phyloP scores from a whole-genome alignment of 2,329 filamentous ascomycete species.

The Hypoxylon sp. region DNA sequence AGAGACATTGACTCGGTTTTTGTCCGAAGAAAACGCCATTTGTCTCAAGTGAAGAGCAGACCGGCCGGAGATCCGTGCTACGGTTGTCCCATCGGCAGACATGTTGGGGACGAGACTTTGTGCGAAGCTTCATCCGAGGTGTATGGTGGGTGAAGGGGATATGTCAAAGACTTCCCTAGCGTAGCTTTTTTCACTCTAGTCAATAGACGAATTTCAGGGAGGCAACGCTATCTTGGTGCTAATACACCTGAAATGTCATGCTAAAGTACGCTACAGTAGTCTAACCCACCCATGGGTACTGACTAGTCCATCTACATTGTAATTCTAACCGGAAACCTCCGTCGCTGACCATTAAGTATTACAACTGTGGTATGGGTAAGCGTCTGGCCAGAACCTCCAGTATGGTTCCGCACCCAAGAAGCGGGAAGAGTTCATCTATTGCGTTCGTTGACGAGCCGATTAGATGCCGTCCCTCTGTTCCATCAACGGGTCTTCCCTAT shows the following conservation, averaged over 20 bases:
- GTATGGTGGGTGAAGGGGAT: slow-evolving; percentile 17
- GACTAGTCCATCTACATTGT: slow-evolving; percentile 13
- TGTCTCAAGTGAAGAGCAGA: slow-evolving; percentile 38
- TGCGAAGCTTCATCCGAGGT: slow-evolving; percentile 39
- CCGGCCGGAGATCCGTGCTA: slow-evolving; percentile 44
- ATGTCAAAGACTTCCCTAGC: slow-evolving; percentile 23
- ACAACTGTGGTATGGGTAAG: slow-evolving; percentile 31
- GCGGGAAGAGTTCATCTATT: slow-evolving; percentile 32
- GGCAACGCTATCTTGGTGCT: slow-evolving; percentile 29
- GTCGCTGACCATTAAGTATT: slow-evolving; percentile 30
- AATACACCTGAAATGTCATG: slow-evolving; percentile 38
- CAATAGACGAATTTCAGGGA: slow-evolving; percentile 24
- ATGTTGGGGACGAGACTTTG: slow-evolving; percentile 19
- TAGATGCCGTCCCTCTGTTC: slow-evolving; percentile 37
- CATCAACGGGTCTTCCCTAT: slow-evolving; percentile 25
- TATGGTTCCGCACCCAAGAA: slow-evolving; percentile 27
- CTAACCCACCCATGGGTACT: slow-evolving; percentile 13
- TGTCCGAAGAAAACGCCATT: slow-evolving; percentile 43
- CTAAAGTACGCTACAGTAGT: slow-evolving; percentile 39
- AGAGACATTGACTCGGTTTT: slow-evolving; percentile 42
- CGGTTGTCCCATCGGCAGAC: slow-evolving; percentile 26
- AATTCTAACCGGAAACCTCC: slow-evolving; percentile 36
- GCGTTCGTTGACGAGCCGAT: slow-evolving; percentile 33
- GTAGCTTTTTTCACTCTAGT: slow-evolving; percentile 15
- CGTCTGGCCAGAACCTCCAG: slow-evolving; percentile 24